A percentile compares a stretch with the other conserved stretches of the same genome.
Conservation (phyloP, 1,284 basidiomycete species). For the Phaffia rhodozyma region DNA sequence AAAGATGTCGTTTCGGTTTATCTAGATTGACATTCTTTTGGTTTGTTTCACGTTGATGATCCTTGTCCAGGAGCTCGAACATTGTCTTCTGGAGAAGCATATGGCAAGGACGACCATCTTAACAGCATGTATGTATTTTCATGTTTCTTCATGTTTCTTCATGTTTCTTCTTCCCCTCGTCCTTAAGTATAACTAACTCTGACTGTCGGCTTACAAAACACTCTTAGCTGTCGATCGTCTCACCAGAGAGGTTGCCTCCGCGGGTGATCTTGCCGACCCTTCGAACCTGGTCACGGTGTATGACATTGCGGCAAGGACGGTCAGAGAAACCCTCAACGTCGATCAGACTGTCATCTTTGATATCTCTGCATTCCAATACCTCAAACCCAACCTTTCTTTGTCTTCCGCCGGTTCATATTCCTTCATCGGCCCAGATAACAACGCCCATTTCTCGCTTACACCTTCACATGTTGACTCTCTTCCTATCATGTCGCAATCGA, state of each 20-base stretch:
- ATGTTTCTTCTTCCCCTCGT: no score
- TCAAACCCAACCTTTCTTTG: neutral
- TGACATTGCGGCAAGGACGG: neutral
- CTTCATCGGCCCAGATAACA: neutral
- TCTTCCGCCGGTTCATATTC: neutral
- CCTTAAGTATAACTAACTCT: no score
- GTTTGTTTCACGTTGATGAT: no score
- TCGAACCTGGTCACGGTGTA: neutral
- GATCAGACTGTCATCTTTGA: neutral
- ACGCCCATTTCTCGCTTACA: neutral
- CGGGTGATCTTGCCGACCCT: neutral
- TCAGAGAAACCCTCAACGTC: constrained; percentile 2
- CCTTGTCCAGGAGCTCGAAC: neutral
- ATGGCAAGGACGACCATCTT: neutral
- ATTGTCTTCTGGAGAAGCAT: neutral
- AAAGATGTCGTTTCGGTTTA: no score
- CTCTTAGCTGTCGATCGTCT: neutral
- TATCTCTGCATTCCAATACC: neutral
- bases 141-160: no score
- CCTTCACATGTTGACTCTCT: neutral
- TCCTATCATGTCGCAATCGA: neutral
- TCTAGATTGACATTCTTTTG: no score
- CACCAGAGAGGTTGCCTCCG: neutral
- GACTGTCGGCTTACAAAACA: neutral
- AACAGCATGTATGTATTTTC: no score